These are phyloP conservation scores for Ceratobasidium sp. DNA, from an alignment of 1,284 basidiomycete genomes.

Conservation along the genomic window DNA sequence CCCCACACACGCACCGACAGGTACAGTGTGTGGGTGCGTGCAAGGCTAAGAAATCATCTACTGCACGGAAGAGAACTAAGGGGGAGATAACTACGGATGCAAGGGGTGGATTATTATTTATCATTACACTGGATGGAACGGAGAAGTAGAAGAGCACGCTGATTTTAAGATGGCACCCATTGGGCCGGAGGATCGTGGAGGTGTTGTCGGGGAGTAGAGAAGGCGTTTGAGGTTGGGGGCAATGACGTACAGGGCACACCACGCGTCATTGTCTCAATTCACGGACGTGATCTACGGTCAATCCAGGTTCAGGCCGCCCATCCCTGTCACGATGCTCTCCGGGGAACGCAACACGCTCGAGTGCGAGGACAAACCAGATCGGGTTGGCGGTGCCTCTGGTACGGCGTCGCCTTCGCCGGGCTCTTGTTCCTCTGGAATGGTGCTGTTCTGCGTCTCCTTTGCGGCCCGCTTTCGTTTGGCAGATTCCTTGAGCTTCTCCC, in stretches of 20 bases:
- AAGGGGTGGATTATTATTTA: not conserved
- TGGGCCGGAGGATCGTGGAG: not conserved
- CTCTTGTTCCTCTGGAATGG: conserved; percentile 39
- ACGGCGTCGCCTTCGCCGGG: conserved; percentile 8
- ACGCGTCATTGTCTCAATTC: not conserved
- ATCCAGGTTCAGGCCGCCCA: not conserved
- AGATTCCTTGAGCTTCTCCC: conserved; percentile 88
- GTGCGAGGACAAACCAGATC: conserved; percentile 9
- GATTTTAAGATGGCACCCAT: not conserved
- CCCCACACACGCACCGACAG: not conserved
- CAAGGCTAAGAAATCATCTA: not conserved
- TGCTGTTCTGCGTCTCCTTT: conserved; percentile 36
- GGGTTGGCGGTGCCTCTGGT: not conserved
- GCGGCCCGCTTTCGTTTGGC: conserved; percentile 87
- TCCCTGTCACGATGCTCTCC: conserved; percentile 13
- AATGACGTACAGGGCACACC: conserved; percentile 3
- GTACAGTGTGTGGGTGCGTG: conserved; percentile 22
- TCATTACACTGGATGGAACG: not conserved
- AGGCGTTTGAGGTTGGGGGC: not conserved
- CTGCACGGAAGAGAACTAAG: not conserved
- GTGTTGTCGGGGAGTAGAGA: not conserved
- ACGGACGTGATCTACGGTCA: not conserved
- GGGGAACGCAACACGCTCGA: conserved; percentile 32
- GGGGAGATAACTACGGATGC: not conserved
- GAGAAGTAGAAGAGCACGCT: not conserved